A percentile compares a stretch with the other conserved stretches of the same genome.
These are phyloP conservation scores for Sporothrix protearum DNA, from an alignment of 2,329 filamentous ascomycete genomes.

Conservation along the genomic window DNA sequence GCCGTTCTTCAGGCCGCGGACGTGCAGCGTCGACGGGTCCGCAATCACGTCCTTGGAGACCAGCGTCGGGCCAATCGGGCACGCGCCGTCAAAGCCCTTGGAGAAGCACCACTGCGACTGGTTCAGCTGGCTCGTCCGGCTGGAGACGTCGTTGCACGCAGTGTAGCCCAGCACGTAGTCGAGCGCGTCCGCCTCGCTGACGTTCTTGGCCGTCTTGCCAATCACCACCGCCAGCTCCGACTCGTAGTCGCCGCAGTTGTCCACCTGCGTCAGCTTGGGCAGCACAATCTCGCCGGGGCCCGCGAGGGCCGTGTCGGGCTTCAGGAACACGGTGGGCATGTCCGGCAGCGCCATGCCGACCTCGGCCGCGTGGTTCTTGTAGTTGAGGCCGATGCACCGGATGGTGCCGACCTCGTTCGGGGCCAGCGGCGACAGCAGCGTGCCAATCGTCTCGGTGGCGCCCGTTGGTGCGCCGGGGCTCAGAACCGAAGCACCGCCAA, in stretches of 20 bases:
- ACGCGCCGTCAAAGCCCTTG: slow-evolving; percentile 57
- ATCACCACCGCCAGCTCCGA: slow-evolving; percentile 57
- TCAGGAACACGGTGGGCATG: slow-evolving; percentile 57
- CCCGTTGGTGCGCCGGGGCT: slow-evolving; percentile 51
- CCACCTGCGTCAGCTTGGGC: slow-evolving; percentile 50
- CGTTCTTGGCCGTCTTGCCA: slow-evolving; percentile 50
- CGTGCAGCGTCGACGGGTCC: slow-evolving; percentile 40
- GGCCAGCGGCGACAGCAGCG: slow-evolving; percentile 50
- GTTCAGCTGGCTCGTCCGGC: slow-evolving; percentile 52
- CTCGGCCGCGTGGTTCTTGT: slow-evolving; percentile 50
- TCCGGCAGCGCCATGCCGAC: slow-evolving; percentile 50
- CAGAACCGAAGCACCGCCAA: slow-evolving; percentile 57
- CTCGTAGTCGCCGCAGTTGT: slow-evolving; percentile 57
- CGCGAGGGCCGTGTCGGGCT: slow-evolving; percentile 54
- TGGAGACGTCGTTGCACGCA: slow-evolving; percentile 44
- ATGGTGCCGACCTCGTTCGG: slow-evolving; percentile 53
- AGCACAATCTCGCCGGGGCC: slow-evolving; percentile 45
- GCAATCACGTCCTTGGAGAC: slow-evolving; percentile 44
- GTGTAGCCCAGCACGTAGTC: slow-evolving; percentile 60
- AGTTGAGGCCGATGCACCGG: slow-evolving; percentile 58
- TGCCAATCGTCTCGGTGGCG: slow-evolving; percentile 43
- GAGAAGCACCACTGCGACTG: slow-evolving; percentile 57
- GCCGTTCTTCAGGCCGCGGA: slow-evolving; percentile 47
- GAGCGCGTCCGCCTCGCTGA: slow-evolving; percentile 53
- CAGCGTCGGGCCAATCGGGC: slow-evolving; percentile 52